These are phyloP conservation scores for Cladosporium sp. DNA, from an alignment of 2,329 filamentous ascomycete species.

Conservation along the genomic window DNA sequence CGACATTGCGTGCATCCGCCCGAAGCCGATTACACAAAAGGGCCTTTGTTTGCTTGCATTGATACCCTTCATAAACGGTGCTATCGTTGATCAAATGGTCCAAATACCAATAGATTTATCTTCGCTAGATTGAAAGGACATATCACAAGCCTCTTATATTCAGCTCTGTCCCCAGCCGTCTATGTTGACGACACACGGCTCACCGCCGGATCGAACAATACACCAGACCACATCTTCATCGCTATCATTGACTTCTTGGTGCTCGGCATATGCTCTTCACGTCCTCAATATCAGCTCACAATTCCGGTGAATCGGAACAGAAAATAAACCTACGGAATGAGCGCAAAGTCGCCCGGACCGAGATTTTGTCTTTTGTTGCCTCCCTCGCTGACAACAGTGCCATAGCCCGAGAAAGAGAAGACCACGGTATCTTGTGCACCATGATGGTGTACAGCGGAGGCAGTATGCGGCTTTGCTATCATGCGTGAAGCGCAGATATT, in stretches of 20 bases:
- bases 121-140: too few relatives aligned
- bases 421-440: slow-evolving; percentile 69
- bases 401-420: slow-evolving; percentile 57
- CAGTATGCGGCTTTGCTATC: slow-evolving; percentile 59
- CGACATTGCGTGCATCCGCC: too few relatives aligned
- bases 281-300: neutral
- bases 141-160: too few relatives aligned
- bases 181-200: slow-evolving; percentile 60
- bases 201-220: slow-evolving; percentile 58
- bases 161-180: slow-evolving; percentile 53
- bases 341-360: slow-evolving; percentile 62
- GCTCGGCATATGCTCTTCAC: slow-evolving; percentile 57
- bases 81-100: too few relatives aligned
- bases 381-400: slow-evolving; percentile 56
- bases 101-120: too few relatives aligned
- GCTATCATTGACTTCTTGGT: slow-evolving; percentile 65
- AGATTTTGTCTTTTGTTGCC: slow-evolving; percentile 56
- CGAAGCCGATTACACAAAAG: too few relatives aligned
- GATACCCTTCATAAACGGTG: too few relatives aligned
- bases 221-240: slow-evolving; percentile 63
- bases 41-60: too few relatives aligned
- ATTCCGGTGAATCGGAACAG: too few relatives aligned
- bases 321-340: slow-evolving; percentile 52
- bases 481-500: slow-evolving; percentile 64
- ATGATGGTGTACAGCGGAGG: slow-evolving; percentile 64